phyloP scores from a whole-genome alignment of 768 basidiomycete genomes.

The Termitomyces sp. region DNA sequence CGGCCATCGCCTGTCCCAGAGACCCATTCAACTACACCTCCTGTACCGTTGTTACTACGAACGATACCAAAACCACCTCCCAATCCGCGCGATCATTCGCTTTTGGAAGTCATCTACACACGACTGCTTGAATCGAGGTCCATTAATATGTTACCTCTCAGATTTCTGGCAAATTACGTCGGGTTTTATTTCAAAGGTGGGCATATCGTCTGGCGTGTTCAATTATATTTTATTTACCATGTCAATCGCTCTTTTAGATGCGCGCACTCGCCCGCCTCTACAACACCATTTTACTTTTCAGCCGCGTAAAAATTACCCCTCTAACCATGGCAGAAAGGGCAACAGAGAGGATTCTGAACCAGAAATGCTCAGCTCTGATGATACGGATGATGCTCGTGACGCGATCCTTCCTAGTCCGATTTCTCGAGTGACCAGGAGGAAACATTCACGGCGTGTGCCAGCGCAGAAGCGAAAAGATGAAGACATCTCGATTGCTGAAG shows the following conservation, averaged over 20 bases:
- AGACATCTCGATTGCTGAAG: conserved; percentile 16
- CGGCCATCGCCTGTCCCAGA: conserved; percentile 2
- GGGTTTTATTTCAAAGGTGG: conserved; percentile 59
- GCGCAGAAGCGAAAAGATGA: conserved; percentile 17
- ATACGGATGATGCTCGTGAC: conserved; percentile 30
- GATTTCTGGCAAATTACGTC: conserved; percentile 51
- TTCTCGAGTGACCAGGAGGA: conserved; percentile 16
- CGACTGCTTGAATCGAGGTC: conserved; percentile 66
- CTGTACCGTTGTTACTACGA: conserved; percentile 25
- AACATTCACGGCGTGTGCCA: conserved; percentile 10
- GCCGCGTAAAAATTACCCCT: conserved; percentile 11
- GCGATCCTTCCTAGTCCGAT: conserved; percentile 26
- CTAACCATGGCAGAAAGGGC: neutral
- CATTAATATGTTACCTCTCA: conserved; percentile 61
- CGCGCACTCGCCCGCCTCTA: conserved; percentile 62
- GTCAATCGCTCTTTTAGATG: conserved; percentile 33
- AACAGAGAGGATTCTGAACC: conserved; percentile 8
- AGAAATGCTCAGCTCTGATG: conserved; percentile 22
- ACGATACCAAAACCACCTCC: conserved; percentile 33
- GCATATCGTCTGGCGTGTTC: conserved; percentile 5
- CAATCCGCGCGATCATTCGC: conserved; percentile 64
- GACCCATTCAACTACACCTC: neutral
- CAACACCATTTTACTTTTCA: conserved; percentile 51
- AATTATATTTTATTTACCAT: neutral
- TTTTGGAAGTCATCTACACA: conserved; percentile 59